Conservation (phyloP, 2,329 filamentous ascomycete species). For the Aureobasidium leucospermi region DNA sequence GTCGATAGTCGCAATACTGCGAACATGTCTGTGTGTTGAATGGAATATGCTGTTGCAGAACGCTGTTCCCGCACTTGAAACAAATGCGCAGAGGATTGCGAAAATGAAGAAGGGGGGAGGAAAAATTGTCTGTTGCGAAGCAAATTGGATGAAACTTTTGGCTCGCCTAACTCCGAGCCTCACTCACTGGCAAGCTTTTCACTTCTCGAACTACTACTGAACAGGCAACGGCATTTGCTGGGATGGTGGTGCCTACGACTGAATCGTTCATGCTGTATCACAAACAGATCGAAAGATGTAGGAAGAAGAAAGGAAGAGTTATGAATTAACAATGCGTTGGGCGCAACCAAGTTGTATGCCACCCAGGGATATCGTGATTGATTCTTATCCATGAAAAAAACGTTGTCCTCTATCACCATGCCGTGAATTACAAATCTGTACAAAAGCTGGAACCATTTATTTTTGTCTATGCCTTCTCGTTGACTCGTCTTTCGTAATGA, state of each 20-base stretch:
- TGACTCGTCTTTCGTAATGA: conserved; percentile 61
- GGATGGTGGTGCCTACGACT: no score
- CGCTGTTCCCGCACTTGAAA: neutral
- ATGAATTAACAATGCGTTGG: neutral
- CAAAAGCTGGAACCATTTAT: neutral
- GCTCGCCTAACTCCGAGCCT: neutral
- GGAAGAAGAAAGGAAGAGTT: neutral
- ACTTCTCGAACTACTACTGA: neutral
- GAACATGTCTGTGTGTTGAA: no score
- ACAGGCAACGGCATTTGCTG: no score
- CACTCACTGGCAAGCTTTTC: neutral
- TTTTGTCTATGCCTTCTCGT: conserved; percentile 12
- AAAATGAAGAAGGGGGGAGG: neutral
- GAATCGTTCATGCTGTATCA: no score
- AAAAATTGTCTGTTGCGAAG: neutral
- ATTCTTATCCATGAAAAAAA: neutral
- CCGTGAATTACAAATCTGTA: conserved; percentile 6
- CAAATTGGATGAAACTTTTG: neutral
- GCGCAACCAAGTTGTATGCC: neutral
- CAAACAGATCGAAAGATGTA: neutral
- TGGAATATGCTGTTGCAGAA: no score
- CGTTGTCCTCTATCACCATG: conserved; percentile 6
- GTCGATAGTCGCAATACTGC: no score
- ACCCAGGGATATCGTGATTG: neutral
- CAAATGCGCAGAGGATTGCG: neutral